Evolutionary conservation across 2,329 filamentous ascomycete species (phyloP), one percentile per base, ranked within the genome.

Genomic region (Periglandula ipomoeae): DNA sequence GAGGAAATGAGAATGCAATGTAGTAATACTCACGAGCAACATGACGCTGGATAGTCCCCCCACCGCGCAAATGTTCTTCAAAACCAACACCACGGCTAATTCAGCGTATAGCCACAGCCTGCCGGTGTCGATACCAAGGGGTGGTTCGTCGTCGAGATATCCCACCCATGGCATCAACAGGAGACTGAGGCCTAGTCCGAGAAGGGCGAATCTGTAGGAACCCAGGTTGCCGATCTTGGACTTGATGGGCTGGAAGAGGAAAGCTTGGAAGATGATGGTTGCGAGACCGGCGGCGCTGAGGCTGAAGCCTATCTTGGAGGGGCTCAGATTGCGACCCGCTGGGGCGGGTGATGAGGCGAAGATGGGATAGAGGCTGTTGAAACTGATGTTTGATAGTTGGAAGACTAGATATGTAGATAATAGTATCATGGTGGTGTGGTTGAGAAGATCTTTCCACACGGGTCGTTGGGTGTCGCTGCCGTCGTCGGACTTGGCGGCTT

Each of bases 291-390:
- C 88, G 53, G 95, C 84, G 0, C 87, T 91, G 46, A 96, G 73
- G 1, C 86, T 87, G 17, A 95, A 68, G 0, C 93, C 93, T 40
- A 97, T 95, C 51, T 87, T 88, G 49, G 81, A 77, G 0, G 91
- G 88, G 0, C 77, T 77, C 3, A 97, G 72, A 1, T 76, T 74
- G 37, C 93, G 84, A 17, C 93, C 93, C 0, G 83, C 84, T 0
- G 93, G 93, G 0, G 82, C 74, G 1, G 77, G 66, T 0, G 85
- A 82, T 48, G 90, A 83, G 1, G 85, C 87, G 58, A 97, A 98
- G 47, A 97, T 91, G 1, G 93, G 93, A 59, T 94, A 98, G 0
- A 98, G 73, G 17, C 88, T 91, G 67, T 95, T 96, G 75, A 90
- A 98, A 3, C 89, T 89, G 55, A 96, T 89, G 65, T 97, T 97